Evolutionary conservation across 345 rosid species (phyloP).

Genomic region (Turnera subulata): DNA sequence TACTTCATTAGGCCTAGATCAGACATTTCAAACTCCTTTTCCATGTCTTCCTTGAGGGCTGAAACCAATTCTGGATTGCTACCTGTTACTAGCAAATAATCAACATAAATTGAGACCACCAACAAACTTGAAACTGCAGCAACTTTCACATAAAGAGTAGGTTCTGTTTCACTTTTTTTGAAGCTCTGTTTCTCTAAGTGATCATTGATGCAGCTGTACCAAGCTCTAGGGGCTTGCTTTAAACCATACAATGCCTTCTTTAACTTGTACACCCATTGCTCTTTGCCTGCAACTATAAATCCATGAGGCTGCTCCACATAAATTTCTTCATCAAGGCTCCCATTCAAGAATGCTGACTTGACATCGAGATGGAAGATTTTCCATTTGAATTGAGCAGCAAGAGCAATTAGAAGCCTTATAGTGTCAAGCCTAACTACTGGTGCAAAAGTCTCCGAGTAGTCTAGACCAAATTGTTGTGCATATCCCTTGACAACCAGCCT

Average conservation of each 20-base stretch:
- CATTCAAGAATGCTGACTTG: neutral
- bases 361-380: neutral
- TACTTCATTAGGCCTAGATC: neutral
- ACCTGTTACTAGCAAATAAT: neutral
- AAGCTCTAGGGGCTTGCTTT: neutral
- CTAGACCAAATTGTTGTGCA: neutral
- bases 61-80: neutral
- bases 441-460: neutral
- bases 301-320: neutral
- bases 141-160: neutral
- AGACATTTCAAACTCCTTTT: neutral
- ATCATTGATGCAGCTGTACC: neutral
- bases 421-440: neutral
- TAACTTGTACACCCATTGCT: neutral
- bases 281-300: neutral
- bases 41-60: neutral
- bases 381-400: neutral
- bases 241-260: conserved; percentile 1
- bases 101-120: too few relatives aligned
- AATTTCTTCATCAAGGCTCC: neutral
- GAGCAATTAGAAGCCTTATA: neutral
- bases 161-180: neutral
- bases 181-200: neutral
- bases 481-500: neutral
- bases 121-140: neutral